Conservation (phyloP, 176 grass and related monocot species). For the Poa pratensis region DNA sequence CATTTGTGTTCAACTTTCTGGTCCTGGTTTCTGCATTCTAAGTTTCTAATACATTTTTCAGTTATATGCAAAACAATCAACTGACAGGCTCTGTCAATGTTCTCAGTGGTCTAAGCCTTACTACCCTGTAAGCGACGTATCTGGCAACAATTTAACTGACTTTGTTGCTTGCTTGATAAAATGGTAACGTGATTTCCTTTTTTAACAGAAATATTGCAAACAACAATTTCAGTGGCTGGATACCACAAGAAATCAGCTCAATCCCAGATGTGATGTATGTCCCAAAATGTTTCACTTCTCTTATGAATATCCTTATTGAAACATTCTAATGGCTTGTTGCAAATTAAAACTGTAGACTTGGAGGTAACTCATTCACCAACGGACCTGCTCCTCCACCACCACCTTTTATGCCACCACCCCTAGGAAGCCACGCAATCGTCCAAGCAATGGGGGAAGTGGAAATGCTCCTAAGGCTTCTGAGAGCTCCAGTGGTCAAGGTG, state of each 20-base stretch:
- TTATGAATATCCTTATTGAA: background rate
- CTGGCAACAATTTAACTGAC: conserved; percentile 26
- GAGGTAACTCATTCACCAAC: conserved; percentile 80
- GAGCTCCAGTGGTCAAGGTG: conserved; percentile 37
- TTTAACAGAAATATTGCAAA: conserved; percentile 88
- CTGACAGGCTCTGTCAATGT: conserved; percentile 83
- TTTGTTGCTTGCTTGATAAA: conserved; percentile 16
- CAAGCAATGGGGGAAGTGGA: conserved; percentile 40
- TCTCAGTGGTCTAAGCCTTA: conserved; percentile 71
- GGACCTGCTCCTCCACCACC: conserved; percentile 83
- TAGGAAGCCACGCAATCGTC: conserved; percentile 51
- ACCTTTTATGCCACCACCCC: conserved; percentile 80
- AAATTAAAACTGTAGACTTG: conserved; percentile 66
- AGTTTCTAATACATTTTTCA: conserved; percentile 47
- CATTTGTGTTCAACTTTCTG: conserved; percentile 37
- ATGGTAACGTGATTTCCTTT: background rate
- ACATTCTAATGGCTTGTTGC: conserved; percentile 45
- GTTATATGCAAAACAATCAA: conserved; percentile 92
- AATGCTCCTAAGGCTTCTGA: conserved; percentile 52
- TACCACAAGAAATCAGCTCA: conserved; percentile 80
- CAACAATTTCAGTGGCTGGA: conserved; percentile 97
- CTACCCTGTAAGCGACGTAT: conserved; percentile 75
- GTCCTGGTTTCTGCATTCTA: conserved; percentile 35
- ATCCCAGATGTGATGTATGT: conserved; percentile 92
- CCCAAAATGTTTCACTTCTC: background rate